A percentile compares a stretch with the other conserved stretches of the same genome.
Evolutionary conservation across 805 yeast genomes (phyloP).

Genomic region (Kodamaea laetipori): DNA sequence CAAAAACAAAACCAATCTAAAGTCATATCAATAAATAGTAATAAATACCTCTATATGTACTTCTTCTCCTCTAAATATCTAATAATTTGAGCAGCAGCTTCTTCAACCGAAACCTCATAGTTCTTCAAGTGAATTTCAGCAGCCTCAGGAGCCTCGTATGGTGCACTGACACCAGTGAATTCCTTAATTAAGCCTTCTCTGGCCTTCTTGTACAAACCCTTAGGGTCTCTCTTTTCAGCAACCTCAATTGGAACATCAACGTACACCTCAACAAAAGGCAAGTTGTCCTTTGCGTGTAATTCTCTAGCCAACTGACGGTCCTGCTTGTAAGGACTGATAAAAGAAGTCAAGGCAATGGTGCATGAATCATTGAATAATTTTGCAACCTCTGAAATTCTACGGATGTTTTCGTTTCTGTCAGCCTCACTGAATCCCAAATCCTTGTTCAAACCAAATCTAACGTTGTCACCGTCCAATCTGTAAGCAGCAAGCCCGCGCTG

Average conservation of each 20-base stretch:
- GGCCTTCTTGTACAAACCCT: slow-evolving; percentile 95
- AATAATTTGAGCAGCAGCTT: slow-evolving; percentile 72
- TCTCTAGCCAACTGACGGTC: slow-evolving; percentile 88
- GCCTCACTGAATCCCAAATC: slow-evolving; percentile 90
- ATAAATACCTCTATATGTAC: slow-evolving; percentile 8
- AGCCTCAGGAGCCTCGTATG: slow-evolving; percentile 86
- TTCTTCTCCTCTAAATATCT: slow-evolving; percentile 60
- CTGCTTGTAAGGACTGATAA: slow-evolving; percentile 85
- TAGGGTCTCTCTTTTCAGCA: slow-evolving; percentile 97
- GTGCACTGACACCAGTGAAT: slow-evolving; percentile 94
- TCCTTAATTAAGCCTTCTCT: slow-evolving; percentile 92
- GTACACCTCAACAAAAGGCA: slow-evolving; percentile 87
- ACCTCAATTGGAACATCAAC: slow-evolving; percentile 93
- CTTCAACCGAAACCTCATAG: slow-evolving; percentile 68
- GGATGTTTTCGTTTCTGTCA: slow-evolving; percentile 92
- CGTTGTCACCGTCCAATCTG: slow-evolving; percentile 92
- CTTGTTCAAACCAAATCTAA: slow-evolving; percentile 92
- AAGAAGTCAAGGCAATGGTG: slow-evolving; percentile 81
- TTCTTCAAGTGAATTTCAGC: slow-evolving; percentile 85
- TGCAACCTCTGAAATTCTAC: slow-evolving; percentile 93
- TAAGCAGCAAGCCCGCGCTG: slow-evolving; percentile 72
- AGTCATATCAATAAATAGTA: not conserved
- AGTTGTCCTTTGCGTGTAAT: slow-evolving; percentile 69
- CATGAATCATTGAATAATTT: slow-evolving; percentile 94
- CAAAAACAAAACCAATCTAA: not conserved